phyloP scores from a whole-genome alignment of 805 yeast species.

The Candida dajiaensis region DNA sequence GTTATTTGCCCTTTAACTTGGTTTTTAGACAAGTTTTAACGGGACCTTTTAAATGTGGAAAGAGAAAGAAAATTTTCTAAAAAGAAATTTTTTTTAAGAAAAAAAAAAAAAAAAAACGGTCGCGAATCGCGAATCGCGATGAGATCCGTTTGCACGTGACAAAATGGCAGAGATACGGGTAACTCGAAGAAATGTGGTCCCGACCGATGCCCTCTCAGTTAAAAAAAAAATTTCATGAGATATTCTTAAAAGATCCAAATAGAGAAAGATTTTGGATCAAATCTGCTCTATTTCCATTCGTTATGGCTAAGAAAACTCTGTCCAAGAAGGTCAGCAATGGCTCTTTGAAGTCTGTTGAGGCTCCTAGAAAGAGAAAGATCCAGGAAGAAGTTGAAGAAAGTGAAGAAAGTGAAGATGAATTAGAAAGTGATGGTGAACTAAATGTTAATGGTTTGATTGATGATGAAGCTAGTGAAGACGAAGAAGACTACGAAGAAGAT shows the following conservation, averaged over 20 bases:
- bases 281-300: too few species aligned
- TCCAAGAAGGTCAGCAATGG: background rate
- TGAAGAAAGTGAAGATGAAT: slow-evolving; percentile 5
- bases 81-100: background rate
- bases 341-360: background rate
- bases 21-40: background rate
- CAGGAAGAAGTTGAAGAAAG: slow-evolving; percentile 9
- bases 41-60: background rate
- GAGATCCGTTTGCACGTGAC: background rate
- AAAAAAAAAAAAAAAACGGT: too few species aligned
- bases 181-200: background rate
- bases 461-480: slow-evolving; percentile 13
- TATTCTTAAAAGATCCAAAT: background rate
- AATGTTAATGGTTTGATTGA: slow-evolving; percentile 34
- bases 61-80: background rate
- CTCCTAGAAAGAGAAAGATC: slow-evolving; percentile 17
- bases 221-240: background rate
- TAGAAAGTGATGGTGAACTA: slow-evolving; percentile 10
- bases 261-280: background rate
- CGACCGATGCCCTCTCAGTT: background rate
- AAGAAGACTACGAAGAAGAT: slow-evolving; percentile 19
- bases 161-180: background rate
- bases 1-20: background rate
- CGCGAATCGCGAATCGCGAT: too few species aligned
- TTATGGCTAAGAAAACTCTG: background rate